These are phyloP conservation scores for Cicer cuneatum DNA, from an alignment of 306 rosid species.

Conservation along the genomic window DNA sequence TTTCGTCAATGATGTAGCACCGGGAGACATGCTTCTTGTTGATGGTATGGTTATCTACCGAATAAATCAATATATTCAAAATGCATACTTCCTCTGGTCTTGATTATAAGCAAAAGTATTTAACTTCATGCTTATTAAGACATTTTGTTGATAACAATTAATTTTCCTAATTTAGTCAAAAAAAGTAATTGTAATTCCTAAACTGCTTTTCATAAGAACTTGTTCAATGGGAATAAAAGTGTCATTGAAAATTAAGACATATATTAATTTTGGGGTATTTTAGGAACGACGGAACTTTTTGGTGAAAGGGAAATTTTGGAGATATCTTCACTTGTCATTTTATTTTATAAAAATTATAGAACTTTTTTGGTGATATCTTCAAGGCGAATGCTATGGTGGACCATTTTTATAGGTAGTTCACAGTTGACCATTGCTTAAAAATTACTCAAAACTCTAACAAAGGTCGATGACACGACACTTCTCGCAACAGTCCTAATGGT, in stretches of 20 bases:
- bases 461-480: too few species aligned
- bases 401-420: too few species aligned
- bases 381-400: too few species aligned
- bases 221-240: not conserved
- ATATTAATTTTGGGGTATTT: not conserved
- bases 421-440: too few species aligned
- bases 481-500: too few species aligned
- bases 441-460: too few species aligned
- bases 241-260: not conserved
- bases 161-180: not conserved
- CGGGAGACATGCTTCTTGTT: slow-evolving; percentile 93
- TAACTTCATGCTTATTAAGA: not conserved
- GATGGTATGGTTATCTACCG: slow-evolving; percentile 67
- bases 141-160: not conserved
- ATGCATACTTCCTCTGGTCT: not conserved
- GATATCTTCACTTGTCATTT: too few species aligned
- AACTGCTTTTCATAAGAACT: not conserved
- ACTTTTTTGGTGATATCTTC: too few species aligned
- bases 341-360: too few species aligned
- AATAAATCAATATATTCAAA: slow-evolving; percentile 1
- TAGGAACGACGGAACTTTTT: not conserved
- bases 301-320: too few species aligned
- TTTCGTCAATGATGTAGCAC: slow-evolving; percentile 92
- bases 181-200: not conserved
- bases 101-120: not conserved